A percentile compares a stretch with the other conserved stretches of the same genome.
These are phyloP conservation scores for Paragyromitra xinjiangensis DNA, from an alignment of 495 filamentous ascomycete species.

Conservation along the genomic window DNA sequence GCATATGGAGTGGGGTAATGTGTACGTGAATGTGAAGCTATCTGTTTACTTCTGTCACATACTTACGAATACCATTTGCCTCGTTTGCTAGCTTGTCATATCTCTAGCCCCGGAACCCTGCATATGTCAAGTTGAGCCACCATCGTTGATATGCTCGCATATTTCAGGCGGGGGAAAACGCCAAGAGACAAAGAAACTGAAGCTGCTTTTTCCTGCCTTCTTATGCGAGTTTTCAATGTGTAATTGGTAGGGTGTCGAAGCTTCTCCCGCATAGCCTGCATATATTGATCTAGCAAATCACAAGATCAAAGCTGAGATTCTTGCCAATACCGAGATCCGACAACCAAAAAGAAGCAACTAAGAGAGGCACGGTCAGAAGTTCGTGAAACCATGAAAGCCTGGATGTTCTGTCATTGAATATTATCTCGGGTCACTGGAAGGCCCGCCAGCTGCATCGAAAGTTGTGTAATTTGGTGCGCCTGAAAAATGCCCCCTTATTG, in stretches of 20 bases:
- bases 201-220: neutral
- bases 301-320: neutral
- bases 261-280: neutral
- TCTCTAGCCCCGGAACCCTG: constrained; percentile 5
- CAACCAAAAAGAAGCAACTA: neutral
- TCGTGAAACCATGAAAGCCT: neutral
- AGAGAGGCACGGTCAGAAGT: neutral
- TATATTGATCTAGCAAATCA: neutral
- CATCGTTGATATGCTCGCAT: neutral
- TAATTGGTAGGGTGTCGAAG: neutral
- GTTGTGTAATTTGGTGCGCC: neutral
- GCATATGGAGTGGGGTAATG: neutral
- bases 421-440: neutral
- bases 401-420: neutral
- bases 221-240: neutral
- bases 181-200: constrained; percentile 1
- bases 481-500: neutral
- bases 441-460: neutral
- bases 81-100: constrained; percentile 14
- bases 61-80: neutral
- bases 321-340: neutral
- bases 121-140: neutral
- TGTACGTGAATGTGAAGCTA: neutral
- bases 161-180: neutral
- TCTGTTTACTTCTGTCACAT: constrained; percentile 4